Base-by-base conservation (phyloP, 2,329 filamentous ascomycete genomes). In the Teratosphaeria nubilosa region DNA sequence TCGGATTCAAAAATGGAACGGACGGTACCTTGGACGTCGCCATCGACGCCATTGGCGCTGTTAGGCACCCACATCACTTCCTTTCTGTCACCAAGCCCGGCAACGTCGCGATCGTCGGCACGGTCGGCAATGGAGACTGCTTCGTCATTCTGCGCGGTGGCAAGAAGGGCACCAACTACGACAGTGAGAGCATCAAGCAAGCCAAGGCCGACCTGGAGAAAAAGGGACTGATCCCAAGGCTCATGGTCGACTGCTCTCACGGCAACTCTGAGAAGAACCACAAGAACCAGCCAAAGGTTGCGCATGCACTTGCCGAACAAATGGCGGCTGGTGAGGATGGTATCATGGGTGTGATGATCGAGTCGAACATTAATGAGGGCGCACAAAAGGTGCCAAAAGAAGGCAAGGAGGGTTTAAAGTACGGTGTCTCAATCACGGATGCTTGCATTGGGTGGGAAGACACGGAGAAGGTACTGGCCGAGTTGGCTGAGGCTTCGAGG, bases 1-100 rank as follows among this genome's bases (percentile, higher is more conserved):
- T 99, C 11, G 94, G 94, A 55, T 99, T 99, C 87, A 99, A 99
- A 83, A 99, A 99, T 75, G 94, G 94, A 64, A 99, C 94, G 32
- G 94, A 99, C 72, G 94, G 94, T 55, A 87, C 86, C 9, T 78
- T 97, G 53, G 83, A 86, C 58, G 91, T 97, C 3, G 91, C 94
- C 13, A 90, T 97, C 66, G 94, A 99, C 72, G 94, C 94, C 55
- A 96, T 97, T 72, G 91, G 91, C 62, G 90, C 94, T 16, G 92
- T 95, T 55, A 86, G 83, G 72, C 90, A 95, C 71, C 90, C 90
- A 16, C 94, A 99, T 71, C 91, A 96, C 79, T 97, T 99, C 82
- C 82, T 99, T 66, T 95, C 91, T 5, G 92, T 97, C 64, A 97
- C 94, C 24, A 97, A 97, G 80, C 91, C 91, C 25, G 94, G 94